A percentile compares a stretch with the other conserved stretches of the same genome.
phyloP scores from a whole-genome alignment of 139 green algal genomes.

The Chlamydomonas asymmetrica region DNA sequence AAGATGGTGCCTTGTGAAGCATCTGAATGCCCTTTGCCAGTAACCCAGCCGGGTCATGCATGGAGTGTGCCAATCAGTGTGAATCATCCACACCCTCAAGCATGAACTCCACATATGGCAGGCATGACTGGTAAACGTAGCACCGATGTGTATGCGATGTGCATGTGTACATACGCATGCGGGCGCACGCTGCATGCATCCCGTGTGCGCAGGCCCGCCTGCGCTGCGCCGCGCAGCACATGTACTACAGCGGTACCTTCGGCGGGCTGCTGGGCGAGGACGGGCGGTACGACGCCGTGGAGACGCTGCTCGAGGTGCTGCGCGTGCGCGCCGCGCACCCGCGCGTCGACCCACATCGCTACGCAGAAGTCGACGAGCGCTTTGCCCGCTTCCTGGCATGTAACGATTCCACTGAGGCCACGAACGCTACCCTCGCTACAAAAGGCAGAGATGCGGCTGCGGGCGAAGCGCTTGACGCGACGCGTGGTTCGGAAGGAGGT shows the following conservation, averaged over 20 bases:
- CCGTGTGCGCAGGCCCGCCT: neutral
- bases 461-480: neutral
- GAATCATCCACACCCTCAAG: too few species aligned
- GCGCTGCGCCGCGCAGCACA: constrained; percentile 21
- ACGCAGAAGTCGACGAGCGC: neutral
- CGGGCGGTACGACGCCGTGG: constrained; percentile 9
- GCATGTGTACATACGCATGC: too few species aligned
- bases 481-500: neutral
- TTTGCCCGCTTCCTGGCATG: constrained; percentile 19
- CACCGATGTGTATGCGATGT: too few species aligned
- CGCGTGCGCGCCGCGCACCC: constrained; percentile 10
- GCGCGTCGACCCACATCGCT: neutral
- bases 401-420: neutral
- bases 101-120: too few species aligned
- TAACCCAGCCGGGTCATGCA: too few species aligned
- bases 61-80: too few species aligned
- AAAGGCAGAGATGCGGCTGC: neutral
- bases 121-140: too few species aligned
- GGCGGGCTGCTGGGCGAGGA: constrained; percentile 24
- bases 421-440: neutral
- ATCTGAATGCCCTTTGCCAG: too few species aligned
- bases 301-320: constrained; percentile 25
- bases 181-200: too few species aligned
- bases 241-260: constrained; percentile 17
- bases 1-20: too few species aligned